A percentile compares a stretch with the other conserved stretches of the same genome.
These are phyloP conservation scores for Pulveroboletus sp. DNA, from an alignment of 768 basidiomycete species.

Conservation along the genomic window DNA sequence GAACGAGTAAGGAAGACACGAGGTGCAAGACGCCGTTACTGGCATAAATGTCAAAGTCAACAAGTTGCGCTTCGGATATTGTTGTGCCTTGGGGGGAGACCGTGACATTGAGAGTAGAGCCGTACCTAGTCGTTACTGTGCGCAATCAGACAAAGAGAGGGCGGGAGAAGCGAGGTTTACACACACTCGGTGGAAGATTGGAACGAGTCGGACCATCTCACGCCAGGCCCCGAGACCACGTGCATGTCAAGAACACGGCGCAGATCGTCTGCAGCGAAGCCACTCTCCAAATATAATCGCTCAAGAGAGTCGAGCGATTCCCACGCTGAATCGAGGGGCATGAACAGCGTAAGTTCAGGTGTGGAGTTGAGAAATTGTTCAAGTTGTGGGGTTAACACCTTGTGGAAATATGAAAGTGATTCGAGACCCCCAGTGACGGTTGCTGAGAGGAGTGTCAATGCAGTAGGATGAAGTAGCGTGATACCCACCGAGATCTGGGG, in stretches of 20 bases:
- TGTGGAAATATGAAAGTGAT: constrained; percentile 70
- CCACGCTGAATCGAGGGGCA: constrained; percentile 87
- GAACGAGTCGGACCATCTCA: constrained; percentile 70
- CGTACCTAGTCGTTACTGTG: constrained; percentile 71
- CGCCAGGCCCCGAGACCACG: constrained; percentile 54
- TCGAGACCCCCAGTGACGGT: constrained; percentile 56
- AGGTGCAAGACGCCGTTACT: constrained; percentile 95
- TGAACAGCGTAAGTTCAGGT: constrained; percentile 80
- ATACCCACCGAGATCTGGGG: constrained; percentile 66
- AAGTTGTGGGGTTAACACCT: constrained; percentile 64
- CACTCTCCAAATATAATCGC: constrained; percentile 83
- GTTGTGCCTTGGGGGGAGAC: constrained; percentile 52
- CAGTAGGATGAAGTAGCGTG: background rate
- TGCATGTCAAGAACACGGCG: constrained; percentile 77
- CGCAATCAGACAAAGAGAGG: constrained; percentile 13
- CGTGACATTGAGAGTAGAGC: constrained; percentile 59
- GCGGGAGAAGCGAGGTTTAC: constrained; percentile 19
- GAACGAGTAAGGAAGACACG: constrained; percentile 78
- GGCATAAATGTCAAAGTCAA: constrained; percentile 84
- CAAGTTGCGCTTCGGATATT: constrained; percentile 57
- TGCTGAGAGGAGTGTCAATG: constrained; percentile 39
- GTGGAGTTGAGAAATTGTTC: constrained; percentile 57
- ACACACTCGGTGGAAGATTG: constrained; percentile 49
- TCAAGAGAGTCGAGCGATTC: constrained; percentile 72
- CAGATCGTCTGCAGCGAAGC: constrained; percentile 81